phyloP scores from a whole-genome alignment of 768 basidiomycete genomes.

The Boletus subcaerulescens region DNA sequence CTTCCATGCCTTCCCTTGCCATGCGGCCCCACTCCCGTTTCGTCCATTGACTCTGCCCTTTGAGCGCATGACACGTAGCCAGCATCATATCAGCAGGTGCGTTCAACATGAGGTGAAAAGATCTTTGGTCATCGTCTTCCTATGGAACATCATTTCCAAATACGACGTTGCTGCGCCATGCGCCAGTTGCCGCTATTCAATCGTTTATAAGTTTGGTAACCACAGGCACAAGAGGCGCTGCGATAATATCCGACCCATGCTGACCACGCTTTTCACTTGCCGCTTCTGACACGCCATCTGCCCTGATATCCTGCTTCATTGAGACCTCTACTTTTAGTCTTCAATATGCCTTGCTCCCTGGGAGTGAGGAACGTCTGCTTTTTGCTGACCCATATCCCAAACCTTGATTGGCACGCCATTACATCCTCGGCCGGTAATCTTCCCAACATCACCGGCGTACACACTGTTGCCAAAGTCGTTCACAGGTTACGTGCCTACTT shows the following conservation, averaged over 20 bases:
- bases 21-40: conserved; percentile 25
- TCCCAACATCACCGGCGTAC: conserved; percentile 2
- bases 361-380: not conserved
- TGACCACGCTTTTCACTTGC: conserved; percentile 20
- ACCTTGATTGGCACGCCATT: conserved; percentile 8
- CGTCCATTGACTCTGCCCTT: conserved; percentile 20
- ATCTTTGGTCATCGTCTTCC: conserved; percentile 28
- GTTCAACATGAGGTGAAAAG: conserved; percentile 31
- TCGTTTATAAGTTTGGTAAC: conserved; percentile 25
- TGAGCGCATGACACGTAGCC: conserved; percentile 27
- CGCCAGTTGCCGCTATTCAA: conserved; percentile 29
- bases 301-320: conserved; percentile 20
- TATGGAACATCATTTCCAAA: conserved; percentile 24
- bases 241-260: conserved; percentile 32
- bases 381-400: conserved; percentile 10
- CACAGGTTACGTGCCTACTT: conserved; percentile 21
- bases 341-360: conserved; percentile 12
- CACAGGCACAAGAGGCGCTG: conserved; percentile 26
- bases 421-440: conserved; percentile 15
- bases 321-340: conserved; percentile 23
- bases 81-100: conserved; percentile 30
- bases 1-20: conserved; percentile 25
- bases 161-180: conserved; percentile 17
- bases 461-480: conserved; percentile 1
- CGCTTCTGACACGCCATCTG: conserved; percentile 14